Conservation (phyloP, 2,329 filamentous ascomycete species). For the Tolypocladium ophioglossoides region DNA sequence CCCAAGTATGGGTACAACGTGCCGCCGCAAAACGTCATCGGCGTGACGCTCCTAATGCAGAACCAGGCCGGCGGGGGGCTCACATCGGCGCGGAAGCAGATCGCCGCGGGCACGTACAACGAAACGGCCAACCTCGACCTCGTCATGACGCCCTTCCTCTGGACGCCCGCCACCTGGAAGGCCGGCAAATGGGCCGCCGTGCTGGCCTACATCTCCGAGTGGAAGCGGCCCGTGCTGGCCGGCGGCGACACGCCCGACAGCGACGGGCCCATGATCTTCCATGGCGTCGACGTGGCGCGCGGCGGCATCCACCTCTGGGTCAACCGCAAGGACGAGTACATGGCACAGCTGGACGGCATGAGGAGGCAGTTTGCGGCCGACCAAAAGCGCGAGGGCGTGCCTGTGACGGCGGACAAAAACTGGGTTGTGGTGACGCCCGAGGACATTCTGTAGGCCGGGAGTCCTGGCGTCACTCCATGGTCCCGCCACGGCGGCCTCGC, state of each 20-base stretch:
- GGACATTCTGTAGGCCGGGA: conserved; percentile 20
- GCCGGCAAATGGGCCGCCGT: conserved; percentile 32
- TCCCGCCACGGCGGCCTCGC: no score
- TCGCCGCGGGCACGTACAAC: conserved; percentile 24
- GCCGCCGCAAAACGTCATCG: conserved; percentile 31
- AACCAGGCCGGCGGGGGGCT: conserved; percentile 16
- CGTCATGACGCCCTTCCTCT: conserved; percentile 28
- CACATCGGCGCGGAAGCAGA: conserved; percentile 28
- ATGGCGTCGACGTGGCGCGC: conserved; percentile 28
- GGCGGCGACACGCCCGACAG: conserved; percentile 32
- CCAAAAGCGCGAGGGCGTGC: conserved; percentile 22
- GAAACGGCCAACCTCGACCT: conserved; percentile 25
- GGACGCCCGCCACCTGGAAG: conserved; percentile 32
- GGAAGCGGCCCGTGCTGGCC: conserved; percentile 30
- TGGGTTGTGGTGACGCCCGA: conserved; percentile 30
- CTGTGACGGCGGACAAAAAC: conserved; percentile 32
- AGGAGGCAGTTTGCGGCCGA: conserved; percentile 20
- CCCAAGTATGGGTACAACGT: conserved; percentile 35
- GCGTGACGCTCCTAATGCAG: conserved; percentile 26
- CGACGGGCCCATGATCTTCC: conserved; percentile 33
- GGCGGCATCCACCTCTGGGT: conserved; percentile 32
- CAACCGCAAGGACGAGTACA: conserved; percentile 24
- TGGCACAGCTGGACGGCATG: conserved; percentile 25
- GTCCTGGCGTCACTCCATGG: neutral
- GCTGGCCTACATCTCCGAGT: conserved; percentile 29